A percentile compares a stretch with the other conserved stretches of the same genome.
These are phyloP conservation scores for Candida incommunis DNA, from an alignment of 805 yeast species.

Conservation along the genomic window DNA sequence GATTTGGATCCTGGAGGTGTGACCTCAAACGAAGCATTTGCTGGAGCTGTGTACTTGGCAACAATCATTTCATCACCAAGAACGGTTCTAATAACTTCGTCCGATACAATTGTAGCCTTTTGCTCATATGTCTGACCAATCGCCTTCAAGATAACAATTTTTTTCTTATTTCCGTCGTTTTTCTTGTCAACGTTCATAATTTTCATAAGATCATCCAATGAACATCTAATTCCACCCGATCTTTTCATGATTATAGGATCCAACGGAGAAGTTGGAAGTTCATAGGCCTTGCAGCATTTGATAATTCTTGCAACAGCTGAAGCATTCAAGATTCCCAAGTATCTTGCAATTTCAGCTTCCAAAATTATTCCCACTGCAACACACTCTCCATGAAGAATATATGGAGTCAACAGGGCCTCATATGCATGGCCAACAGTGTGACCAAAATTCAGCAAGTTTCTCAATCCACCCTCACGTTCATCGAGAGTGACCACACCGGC, in stretches of 20 bases:
- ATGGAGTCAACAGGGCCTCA: conserved; percentile 94
- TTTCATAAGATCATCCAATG: conserved; percentile 57
- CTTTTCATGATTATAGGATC: conserved; percentile 62
- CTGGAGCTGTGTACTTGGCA: conserved; percentile 19
- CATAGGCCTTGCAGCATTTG: conserved; percentile 72
- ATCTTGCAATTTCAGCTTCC: conserved; percentile 93
- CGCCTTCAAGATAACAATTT: conserved; percentile 65
- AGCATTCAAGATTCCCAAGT: conserved; percentile 75
- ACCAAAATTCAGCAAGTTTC: conserved; percentile 88
- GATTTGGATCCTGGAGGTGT: conserved; percentile 96
- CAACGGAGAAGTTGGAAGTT: conserved; percentile 64
- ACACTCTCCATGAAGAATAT: conserved; percentile 95
- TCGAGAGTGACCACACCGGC: conserved; percentile 89
- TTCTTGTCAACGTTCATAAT: conserved; percentile 96
- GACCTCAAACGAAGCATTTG: conserved; percentile 28
- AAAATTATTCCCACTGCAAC: conserved; percentile 93
- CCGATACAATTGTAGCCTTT: conserved; percentile 72
- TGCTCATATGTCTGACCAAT: conserved; percentile 86
- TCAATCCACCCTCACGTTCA: conserved; percentile 87
- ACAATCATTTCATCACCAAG: conserved; percentile 72
- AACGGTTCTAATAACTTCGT: conserved; percentile 66
- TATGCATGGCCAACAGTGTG: conserved; percentile 97
- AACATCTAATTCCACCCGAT: conserved; percentile 54
- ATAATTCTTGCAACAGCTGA: conserved; percentile 85
- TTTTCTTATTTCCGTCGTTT: conserved; percentile 84